A percentile compares a stretch with the other conserved stretches of the same genome.
Conservation (phyloP, 164 flowering plant genomes). For the Tinospora cordifolia region DNA sequence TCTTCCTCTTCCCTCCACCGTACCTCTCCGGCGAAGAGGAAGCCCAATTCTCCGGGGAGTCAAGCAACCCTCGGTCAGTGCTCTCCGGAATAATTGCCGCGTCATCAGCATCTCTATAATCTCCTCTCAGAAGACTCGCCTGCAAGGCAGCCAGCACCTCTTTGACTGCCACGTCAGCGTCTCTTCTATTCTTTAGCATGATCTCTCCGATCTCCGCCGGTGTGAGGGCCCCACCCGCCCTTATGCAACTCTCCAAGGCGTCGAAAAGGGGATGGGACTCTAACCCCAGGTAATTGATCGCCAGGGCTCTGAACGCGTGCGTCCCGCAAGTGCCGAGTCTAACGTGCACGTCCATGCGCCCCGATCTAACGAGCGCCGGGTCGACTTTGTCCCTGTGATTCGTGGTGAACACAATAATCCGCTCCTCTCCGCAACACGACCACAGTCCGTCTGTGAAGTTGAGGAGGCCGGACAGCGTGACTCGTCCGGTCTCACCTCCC, state of each 20-base stretch:
- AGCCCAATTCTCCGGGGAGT: constrained; percentile 34
- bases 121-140: constrained; percentile 23
- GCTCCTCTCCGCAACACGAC: constrained; percentile 71
- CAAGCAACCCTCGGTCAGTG: constrained; percentile 19
- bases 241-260: constrained; percentile 41
- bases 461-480: constrained; percentile 52
- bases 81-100: constrained; percentile 20
- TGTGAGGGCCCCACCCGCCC: constrained; percentile 43
- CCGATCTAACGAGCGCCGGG: constrained; percentile 47
- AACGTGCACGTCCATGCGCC: constrained; percentile 67
- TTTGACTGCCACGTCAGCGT: constrained; percentile 39
- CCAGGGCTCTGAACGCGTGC: constrained; percentile 41
- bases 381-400: constrained; percentile 56
- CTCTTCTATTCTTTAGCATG: constrained; percentile 36
- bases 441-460: constrained; percentile 66
- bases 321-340: constrained; percentile 36
- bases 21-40: constrained; percentile 17
- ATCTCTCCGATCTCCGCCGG: constrained; percentile 61
- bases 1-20: constrained; percentile 26
- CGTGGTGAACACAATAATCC: constrained; percentile 61
- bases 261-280: constrained; percentile 34
- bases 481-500: constrained; percentile 33
- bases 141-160: constrained; percentile 46
- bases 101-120: constrained; percentile 14
- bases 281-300: constrained; percentile 35